A percentile compares a stretch with the other conserved stretches of the same genome.
These are phyloP conservation scores for Bombardia bombarda DNA, from an alignment of 495 filamentous ascomycete species.

Conservation along the genomic window DNA sequence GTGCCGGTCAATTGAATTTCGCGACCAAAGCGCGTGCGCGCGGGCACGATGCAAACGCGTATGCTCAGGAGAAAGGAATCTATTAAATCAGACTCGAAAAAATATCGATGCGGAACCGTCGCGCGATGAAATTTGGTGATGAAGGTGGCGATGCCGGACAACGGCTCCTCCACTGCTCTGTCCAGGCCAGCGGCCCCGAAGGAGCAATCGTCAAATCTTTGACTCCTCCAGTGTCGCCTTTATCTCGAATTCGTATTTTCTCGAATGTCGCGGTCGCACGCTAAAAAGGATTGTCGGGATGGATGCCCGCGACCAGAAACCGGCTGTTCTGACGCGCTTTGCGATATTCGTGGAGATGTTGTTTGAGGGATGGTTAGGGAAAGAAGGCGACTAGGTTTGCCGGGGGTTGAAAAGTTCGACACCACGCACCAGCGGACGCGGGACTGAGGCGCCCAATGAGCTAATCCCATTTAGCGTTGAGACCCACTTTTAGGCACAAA, in stretches of 20 bases:
- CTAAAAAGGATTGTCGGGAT: slow-evolving; percentile 18
- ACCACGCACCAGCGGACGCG: slow-evolving; percentile 11
- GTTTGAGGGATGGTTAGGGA: slow-evolving; percentile 23
- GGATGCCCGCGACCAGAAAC: slow-evolving; percentile 17
- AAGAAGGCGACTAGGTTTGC: slow-evolving; percentile 16
- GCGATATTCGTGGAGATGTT: slow-evolving; percentile 22
- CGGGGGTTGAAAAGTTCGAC: slow-evolving; percentile 25
- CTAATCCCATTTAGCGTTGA: slow-evolving; percentile 4
- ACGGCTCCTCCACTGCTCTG: slow-evolving; percentile 29
- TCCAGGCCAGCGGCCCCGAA: slow-evolving; percentile 29
- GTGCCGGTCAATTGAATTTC: slow-evolving; percentile 6
- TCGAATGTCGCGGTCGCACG: slow-evolving; percentile 19
- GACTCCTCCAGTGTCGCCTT: slow-evolving; percentile 17
- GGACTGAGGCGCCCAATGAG: slow-evolving; percentile 5
- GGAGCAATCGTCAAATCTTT: slow-evolving; percentile 20
- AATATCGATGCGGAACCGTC: slow-evolving; percentile 16
- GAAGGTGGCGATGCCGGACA: too few relatives aligned
- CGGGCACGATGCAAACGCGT: slow-evolving; percentile 4
- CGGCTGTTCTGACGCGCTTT: slow-evolving; percentile 29
- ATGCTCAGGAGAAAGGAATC: slow-evolving; percentile 4
- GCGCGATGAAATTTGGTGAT: too few relatives aligned
- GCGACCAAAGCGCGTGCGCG: slow-evolving; percentile 13
- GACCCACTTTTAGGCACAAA: slow-evolving; percentile 10
- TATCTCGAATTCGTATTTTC: slow-evolving; percentile 6
- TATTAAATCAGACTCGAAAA: slow-evolving; percentile 3